A percentile compares a stretch with the other conserved stretches of the same genome.
Evolutionary conservation across 2,329 filamentous ascomycete species (phyloP).

Genomic region (Fusarium secorum): DNA sequence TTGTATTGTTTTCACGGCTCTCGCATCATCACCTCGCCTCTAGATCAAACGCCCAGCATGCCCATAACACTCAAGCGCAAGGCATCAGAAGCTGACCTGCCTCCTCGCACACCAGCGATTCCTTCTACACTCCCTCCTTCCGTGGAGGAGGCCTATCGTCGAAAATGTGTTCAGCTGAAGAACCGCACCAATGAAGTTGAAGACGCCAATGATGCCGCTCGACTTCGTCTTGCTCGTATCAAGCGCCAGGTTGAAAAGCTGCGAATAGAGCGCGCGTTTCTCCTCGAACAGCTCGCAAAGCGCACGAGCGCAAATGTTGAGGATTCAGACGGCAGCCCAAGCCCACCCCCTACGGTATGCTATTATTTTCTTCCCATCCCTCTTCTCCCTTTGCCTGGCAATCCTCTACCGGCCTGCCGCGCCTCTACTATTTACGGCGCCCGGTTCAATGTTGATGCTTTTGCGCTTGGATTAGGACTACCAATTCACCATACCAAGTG

Average conservation of each 20-base stretch:
- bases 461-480: conserved; percentile 47
- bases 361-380: conserved; percentile 3
- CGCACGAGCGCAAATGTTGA: conserved; percentile 78
- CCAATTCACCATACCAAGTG: conserved; percentile 44
- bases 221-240: conserved; percentile 79
- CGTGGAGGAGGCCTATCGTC: conserved; percentile 93
- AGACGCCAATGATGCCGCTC: conserved; percentile 84
- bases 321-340: conserved; percentile 80
- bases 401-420: conserved; percentile 23
- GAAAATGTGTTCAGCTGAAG: conserved; percentile 95
- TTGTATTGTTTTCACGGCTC: neutral
- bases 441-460: conserved; percentile 47
- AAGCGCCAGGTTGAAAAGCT: conserved; percentile 90
- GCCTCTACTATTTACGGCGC: conserved; percentile 27
- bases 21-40: conserved; percentile 14
- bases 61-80: conserved; percentile 48
- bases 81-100: conserved; percentile 48
- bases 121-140: conserved; percentile 79
- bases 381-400: conserved; percentile 27
- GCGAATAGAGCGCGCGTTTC: conserved; percentile 82
- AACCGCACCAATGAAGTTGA: conserved; percentile 92
- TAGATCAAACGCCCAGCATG: conserved; percentile 36
- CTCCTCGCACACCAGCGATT: conserved; percentile 51
- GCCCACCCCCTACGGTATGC: conserved; percentile 78
- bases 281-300: conserved; percentile 76